Percentiles rank a stretch among this genome's conserved stretches.
These are phyloP conservation scores for Kwoniella sp. DNA, from an alignment of 768 basidiomycete genomes.

Conservation along the genomic window DNA sequence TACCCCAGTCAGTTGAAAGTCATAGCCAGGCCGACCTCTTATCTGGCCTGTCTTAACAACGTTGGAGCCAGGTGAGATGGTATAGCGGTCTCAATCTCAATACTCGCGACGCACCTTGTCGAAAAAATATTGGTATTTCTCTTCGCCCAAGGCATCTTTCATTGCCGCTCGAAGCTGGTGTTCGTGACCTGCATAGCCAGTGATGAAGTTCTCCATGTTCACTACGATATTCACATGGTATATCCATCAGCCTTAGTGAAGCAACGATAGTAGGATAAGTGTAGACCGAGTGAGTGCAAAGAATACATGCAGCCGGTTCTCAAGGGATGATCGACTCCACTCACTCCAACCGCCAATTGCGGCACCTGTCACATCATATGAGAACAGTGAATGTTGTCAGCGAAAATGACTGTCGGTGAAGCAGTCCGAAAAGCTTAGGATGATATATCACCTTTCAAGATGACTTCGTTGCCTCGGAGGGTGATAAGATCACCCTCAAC, in stretches of 20 bases:
- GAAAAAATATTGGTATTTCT: slow-evolving; percentile 74
- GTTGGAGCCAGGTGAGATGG: too few relatives aligned
- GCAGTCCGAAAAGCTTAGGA: too few relatives aligned
- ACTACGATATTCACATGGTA: slow-evolving; percentile 43
- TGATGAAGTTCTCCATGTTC: slow-evolving; percentile 64
- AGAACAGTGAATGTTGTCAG: too few relatives aligned
- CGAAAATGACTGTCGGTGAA: too few relatives aligned
- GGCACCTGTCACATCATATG: slow-evolving; percentile 66
- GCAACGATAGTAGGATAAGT: too few relatives aligned
- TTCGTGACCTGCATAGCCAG: slow-evolving; percentile 77
- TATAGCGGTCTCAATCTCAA: too few relatives aligned
- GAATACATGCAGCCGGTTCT: too few relatives aligned
- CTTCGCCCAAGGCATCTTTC: slow-evolving; percentile 65
- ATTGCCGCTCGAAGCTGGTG: slow-evolving; percentile 72
- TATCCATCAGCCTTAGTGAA: too few relatives aligned
- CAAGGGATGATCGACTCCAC: slow-evolving; percentile 5
- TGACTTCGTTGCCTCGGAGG: slow-evolving; percentile 38
- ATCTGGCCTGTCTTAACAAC: too few relatives aligned
- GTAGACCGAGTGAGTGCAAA: too few relatives aligned
- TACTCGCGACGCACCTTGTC: slow-evolving; percentile 75
- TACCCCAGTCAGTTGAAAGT: too few relatives aligned
- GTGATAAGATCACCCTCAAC: slow-evolving; percentile 38
- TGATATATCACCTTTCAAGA: slow-evolving; percentile 47
- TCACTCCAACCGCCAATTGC: slow-evolving; percentile 73
- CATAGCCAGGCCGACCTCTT: too few relatives aligned